Base-by-base conservation (phyloP, 2,329 filamentous ascomycete species). In the Trichoderma afroharzianum region DNA sequence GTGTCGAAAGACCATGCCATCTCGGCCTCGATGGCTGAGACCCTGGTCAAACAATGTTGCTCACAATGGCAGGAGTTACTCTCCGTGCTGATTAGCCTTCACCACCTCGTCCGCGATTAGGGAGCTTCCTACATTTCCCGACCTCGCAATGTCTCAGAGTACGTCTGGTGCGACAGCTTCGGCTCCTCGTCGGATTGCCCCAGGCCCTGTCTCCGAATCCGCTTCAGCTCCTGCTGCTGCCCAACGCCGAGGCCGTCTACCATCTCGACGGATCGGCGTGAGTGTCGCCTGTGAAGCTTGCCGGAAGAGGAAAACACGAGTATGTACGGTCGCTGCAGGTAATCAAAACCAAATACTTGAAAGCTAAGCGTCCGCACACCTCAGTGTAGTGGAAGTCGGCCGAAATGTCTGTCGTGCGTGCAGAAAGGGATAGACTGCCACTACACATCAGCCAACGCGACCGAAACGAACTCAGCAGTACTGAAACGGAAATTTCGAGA, bases 351-450 rank as follows among this genome's bases (percentile, higher is more conserved):
- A 26, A 7, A 64, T 6, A 21, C 18, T 43, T 6, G 62, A n/a
- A 50, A 32, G 36, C 26, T 30, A 32, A 32, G 28, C 39, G 15
- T 53, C 14, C 24, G n/a, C 24, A 18, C 39, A 9, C 18, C 32
- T 33, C 12, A 70, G 68, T 70, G 68, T 26, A 64, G 58, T 30
- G 68, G 55, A 50, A 33, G 30, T 12, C 68, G 62, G 28, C 68
- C 68, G 21, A 64, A 26, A 55, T 70, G 68, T 26, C 2, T 26
- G n/a, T 30, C 59, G 6, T 70, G 68, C 8, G 18, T 15, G 15
- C 58, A 50, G 21, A 62, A 21, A 36, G 59, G 26, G 9, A 24
- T 12, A n/a, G 26, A 58, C 7, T 71, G 69, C 12, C 39, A 61
- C 6, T 71, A 71, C 15, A 32, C 32, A 24, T 68, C 69, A 24